Evolutionary conservation across 176 grass and related monocot species (phyloP).

Genomic region (Oryza coarctata): DNA sequence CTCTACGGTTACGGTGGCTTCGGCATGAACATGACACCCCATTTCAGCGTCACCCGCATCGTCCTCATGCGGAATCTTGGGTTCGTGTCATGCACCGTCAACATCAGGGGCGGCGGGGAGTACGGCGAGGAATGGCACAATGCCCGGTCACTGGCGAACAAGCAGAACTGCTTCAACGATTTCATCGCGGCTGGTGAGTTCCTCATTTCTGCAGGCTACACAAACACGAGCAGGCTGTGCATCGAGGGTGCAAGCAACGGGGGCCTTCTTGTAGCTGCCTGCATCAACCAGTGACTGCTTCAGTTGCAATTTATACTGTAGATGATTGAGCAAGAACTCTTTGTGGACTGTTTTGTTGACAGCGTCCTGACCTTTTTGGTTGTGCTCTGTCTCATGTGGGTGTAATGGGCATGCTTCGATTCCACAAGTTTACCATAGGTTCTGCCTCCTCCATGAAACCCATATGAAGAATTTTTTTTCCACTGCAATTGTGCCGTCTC

Average conservation of each 20-base stretch:
- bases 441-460: neutral
- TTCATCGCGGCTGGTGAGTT: conserved; percentile 72
- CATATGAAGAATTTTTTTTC: neutral
- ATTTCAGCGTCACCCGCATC: conserved; percentile 63
- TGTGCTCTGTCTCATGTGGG: conserved; percentile 89
- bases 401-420: conserved; percentile 97
- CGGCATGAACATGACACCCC: conserved; percentile 71
- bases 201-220: conserved; percentile 72
- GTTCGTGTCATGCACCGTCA: conserved; percentile 70
- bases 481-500: neutral
- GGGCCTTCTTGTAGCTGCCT: conserved; percentile 86
- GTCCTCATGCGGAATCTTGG: conserved; percentile 67
- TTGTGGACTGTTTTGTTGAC: neutral
- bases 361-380: conserved; percentile 86
- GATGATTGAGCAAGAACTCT: neutral
- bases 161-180: conserved; percentile 98
- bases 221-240: conserved; percentile 55
- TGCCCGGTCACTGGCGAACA: conserved; percentile 62
- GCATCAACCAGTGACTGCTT: conserved; percentile 63
- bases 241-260: conserved; percentile 97
- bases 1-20: conserved; percentile 93
- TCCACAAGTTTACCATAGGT: conserved; percentile 98
- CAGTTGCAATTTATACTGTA: neutral
- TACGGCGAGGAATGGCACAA: conserved; percentile 93
- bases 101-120: conserved; percentile 86